Evolutionary conservation across 257 asterid species (phyloP).

Genomic region (Solanum chiquidenum): DNA sequence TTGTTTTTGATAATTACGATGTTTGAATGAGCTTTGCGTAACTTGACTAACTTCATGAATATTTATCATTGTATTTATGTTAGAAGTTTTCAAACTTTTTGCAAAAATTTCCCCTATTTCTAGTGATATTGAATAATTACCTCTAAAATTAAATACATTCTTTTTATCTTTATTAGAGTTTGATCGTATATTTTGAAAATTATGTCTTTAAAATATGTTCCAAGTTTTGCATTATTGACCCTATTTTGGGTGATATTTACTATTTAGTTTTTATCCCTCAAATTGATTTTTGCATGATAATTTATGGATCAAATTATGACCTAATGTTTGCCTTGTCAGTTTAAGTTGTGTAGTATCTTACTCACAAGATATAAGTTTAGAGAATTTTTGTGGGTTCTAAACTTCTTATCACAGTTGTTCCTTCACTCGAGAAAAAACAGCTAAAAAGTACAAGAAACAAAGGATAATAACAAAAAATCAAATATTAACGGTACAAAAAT

Average conservation of each 20-base stretch:
- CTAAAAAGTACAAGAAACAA: background rate
- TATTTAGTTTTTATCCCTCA: background rate
- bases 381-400: background rate
- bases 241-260: background rate
- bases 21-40: background rate
- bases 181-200: background rate
- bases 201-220: background rate
- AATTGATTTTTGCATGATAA: background rate
- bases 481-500: too few species aligned
- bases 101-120: background rate
- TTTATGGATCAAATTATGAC: background rate
- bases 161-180: background rate
- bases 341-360: background rate
- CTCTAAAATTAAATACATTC: background rate
- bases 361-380: background rate
- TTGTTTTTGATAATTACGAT: too few species aligned
- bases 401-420: background rate
- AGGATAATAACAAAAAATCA: too few species aligned
- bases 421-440: background rate
- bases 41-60: background rate
- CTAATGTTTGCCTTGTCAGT: background rate
- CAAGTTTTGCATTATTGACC: background rate
- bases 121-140: background rate
- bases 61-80: background rate
- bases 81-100: too few species aligned